phyloP scores from a whole-genome alignment of 169 alveolate species.

The Toxoplasma gondii region DNA sequence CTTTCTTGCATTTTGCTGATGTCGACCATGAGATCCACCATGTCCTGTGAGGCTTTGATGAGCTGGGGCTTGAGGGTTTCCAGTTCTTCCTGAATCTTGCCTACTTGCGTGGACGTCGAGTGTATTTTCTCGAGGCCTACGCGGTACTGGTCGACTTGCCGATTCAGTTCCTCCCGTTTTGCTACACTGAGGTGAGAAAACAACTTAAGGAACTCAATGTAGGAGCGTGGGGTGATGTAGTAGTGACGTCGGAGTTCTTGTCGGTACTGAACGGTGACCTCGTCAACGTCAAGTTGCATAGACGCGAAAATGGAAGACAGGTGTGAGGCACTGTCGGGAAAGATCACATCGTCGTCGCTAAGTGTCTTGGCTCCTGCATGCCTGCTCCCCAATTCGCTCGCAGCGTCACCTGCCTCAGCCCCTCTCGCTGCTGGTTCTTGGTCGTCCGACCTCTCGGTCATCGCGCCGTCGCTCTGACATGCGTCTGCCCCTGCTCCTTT shows the following conservation, averaged over 20 bases:
- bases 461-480: no score
- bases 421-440: background rate
- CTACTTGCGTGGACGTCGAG: conserved; percentile 90
- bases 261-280: conserved; percentile 81
- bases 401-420: background rate
- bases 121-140: conserved; percentile 95
- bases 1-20: conserved; percentile 89
- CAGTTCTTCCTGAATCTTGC: conserved; percentile 85
- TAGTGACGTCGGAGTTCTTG: conserved; percentile 89
- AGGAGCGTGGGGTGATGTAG: conserved; percentile 97
- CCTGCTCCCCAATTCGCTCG: background rate
- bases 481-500: no score
- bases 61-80: conserved; percentile 87
- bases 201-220: conserved; percentile 91
- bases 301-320: conserved; percentile 84
- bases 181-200: conserved; percentile 89
- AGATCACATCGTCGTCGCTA: background rate
- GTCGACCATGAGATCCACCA: conserved; percentile 87
- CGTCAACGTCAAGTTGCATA: conserved; percentile 88
- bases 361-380: background rate
- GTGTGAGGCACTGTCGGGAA: background rate
- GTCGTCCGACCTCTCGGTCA: background rate
- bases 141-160: conserved; percentile 82
- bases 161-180: conserved; percentile 87
- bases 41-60: conserved; percentile 86